phyloP scores from a whole-genome alignment of 192 early-diverging fungal genomes.

The Diversispora eburnea region DNA sequence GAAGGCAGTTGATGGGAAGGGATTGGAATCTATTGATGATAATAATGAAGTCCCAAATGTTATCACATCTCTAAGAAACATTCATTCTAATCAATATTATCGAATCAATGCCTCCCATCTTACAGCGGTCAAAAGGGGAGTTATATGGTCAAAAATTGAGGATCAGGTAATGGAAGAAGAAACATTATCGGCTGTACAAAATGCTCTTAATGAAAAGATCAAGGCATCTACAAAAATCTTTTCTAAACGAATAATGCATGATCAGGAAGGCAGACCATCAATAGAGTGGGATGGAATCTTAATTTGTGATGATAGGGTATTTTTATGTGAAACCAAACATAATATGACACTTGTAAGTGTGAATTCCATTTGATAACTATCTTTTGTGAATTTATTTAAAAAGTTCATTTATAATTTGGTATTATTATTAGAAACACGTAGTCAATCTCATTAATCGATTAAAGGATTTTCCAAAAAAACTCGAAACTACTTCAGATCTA shows the following conservation, averaged over 20 bases:
- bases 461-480: slow-evolving; percentile 2
- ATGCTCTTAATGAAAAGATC: slow-evolving; percentile 4
- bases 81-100: slow-evolving; percentile 1
- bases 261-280: neutral
- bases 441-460: slow-evolving; percentile 3
- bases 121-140: neutral
- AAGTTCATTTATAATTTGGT: neutral
- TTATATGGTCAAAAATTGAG: slow-evolving; percentile 2
- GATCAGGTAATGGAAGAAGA: slow-evolving; percentile 11
- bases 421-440: slow-evolving; percentile 1
- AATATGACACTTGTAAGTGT: slow-evolving; percentile 12
- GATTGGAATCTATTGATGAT: slow-evolving; percentile 1
- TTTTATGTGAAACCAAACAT: slow-evolving; percentile 25
- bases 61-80: neutral
- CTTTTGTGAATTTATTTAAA: slow-evolving; percentile 3
- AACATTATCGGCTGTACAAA: slow-evolving; percentile 7
- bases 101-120: slow-evolving; percentile 8
- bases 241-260: slow-evolving; percentile 12
- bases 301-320: neutral
- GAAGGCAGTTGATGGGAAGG: neutral
- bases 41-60: neutral
- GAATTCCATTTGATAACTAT: neutral
- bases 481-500: neutral
- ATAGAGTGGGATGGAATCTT: slow-evolving; percentile 15
- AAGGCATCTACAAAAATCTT: slow-evolving; percentile 20